Evolutionary conservation across 768 basidiomycete genomes (phyloP).

Genomic region (Phaeolepiota aurea): DNA sequence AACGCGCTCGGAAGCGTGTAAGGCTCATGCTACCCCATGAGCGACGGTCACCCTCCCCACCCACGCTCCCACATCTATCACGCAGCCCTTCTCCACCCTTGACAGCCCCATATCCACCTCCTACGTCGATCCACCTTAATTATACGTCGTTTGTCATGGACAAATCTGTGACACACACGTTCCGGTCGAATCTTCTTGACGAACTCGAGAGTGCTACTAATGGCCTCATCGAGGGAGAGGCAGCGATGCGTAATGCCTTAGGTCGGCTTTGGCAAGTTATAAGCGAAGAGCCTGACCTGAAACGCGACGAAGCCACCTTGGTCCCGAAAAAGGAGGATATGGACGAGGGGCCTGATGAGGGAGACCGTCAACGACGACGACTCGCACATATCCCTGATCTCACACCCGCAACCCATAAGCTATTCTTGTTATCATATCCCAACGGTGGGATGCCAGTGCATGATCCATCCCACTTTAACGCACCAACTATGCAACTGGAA

Average conservation of each 20-base stretch:
- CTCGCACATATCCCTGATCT: conserved; percentile 59
- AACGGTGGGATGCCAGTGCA: conserved; percentile 37
- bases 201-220: conserved; percentile 80
- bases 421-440: conserved; percentile 49
- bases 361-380: conserved; percentile 29
- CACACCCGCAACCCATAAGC: conserved; percentile 54
- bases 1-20: conserved; percentile 75
- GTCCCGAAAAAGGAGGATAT: conserved; percentile 65
- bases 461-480: conserved; percentile 57
- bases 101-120: conserved; percentile 65
- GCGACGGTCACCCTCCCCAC: conserved; percentile 63
- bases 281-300: conserved; percentile 54
- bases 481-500: conserved; percentile 59
- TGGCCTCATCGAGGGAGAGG: conserved; percentile 78
- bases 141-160: conserved; percentile 86
- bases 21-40: conserved; percentile 56
- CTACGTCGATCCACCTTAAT: conserved; percentile 57
- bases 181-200: conserved; percentile 69
- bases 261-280: conserved; percentile 79
- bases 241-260: conserved; percentile 60
- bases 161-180: conserved; percentile 75
- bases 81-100: conserved; percentile 73
- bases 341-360: conserved; percentile 42
- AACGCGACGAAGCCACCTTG: conserved; percentile 26
- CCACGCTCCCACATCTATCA: conserved; percentile 65